Percentiles rank a stretch among this genome's conserved stretches.
These are phyloP conservation scores for Pseudopyricularia javanii DNA, from an alignment of 2,329 filamentous ascomycete genomes.

Conservation along the genomic window DNA sequence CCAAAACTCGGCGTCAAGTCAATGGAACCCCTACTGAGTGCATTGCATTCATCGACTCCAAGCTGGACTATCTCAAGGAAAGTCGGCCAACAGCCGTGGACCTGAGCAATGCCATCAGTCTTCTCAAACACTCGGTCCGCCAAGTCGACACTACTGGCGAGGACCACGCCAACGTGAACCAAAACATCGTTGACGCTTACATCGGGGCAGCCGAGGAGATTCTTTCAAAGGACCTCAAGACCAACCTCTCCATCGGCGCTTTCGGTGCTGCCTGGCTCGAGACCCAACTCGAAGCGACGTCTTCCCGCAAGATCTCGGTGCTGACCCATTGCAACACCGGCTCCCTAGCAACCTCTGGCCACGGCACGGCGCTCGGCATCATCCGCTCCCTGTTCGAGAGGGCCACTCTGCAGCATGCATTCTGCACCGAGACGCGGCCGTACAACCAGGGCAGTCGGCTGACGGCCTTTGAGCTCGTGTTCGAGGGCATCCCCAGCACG, in stretches of 20 bases:
- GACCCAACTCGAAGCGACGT: slow-evolving; percentile 37
- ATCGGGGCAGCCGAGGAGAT: slow-evolving; percentile 75
- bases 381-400: slow-evolving; percentile 68
- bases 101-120: slow-evolving; percentile 75
- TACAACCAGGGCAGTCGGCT: slow-evolving; percentile 96
- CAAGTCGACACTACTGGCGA: slow-evolving; percentile 26
- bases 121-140: slow-evolving; percentile 57
- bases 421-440: slow-evolving; percentile 91
- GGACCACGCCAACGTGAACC: slow-evolving; percentile 27
- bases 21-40: slow-evolving; percentile 40
- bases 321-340: slow-evolving; percentile 98
- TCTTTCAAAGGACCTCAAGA: slow-evolving; percentile 72
- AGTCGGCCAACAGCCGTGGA: slow-evolving; percentile 94
- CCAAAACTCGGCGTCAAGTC: slow-evolving; percentile 8
- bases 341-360: slow-evolving; percentile 92
- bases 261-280: slow-evolving; percentile 76
- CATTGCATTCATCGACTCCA: slow-evolving; percentile 59
- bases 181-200: slow-evolving; percentile 55
- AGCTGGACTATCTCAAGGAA: slow-evolving; percentile 74
- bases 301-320: slow-evolving; percentile 54
- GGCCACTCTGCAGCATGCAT: slow-evolving; percentile 64
- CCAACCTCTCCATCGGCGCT: slow-evolving; percentile 76
- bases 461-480: slow-evolving; percentile 93
- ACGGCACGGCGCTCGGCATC: slow-evolving; percentile 89
- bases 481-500: slow-evolving; percentile 82